Conservation (phyloP, 2,329 filamentous ascomycete genomes). For the Pseudogymnoascus sp. region DNA sequence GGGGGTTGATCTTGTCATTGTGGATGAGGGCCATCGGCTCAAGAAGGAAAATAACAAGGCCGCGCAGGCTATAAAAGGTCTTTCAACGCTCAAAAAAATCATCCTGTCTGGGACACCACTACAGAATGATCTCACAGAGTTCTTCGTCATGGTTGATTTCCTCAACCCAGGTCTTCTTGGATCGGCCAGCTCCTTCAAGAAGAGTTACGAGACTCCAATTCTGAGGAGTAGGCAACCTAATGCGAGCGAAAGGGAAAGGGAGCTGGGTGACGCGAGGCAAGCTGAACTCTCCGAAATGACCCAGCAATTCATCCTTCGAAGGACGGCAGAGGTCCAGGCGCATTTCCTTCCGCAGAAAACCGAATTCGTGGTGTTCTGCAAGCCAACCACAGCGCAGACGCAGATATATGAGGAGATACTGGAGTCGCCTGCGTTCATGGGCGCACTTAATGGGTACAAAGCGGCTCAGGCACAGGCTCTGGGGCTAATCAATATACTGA, state of each 20-base stretch:
- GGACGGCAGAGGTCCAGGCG: slow-evolving; percentile 87
- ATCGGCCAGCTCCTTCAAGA: slow-evolving; percentile 84
- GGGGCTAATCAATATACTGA: slow-evolving; percentile 62
- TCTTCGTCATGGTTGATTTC: slow-evolving; percentile 93
- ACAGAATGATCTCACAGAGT: slow-evolving; percentile 89
- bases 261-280: slow-evolving; percentile 64
- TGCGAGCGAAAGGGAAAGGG: slow-evolving; percentile 58
- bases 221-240: slow-evolving; percentile 52
- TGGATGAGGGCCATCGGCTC: slow-evolving; percentile 93
- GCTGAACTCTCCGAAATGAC: slow-evolving; percentile 83
- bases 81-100: slow-evolving; percentile 45
- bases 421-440: slow-evolving; percentile 52
- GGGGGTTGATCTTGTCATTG: slow-evolving; percentile 78
- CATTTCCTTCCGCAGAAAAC: slow-evolving; percentile 84
- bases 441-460: slow-evolving; percentile 51
- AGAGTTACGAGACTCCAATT: slow-evolving; percentile 87
- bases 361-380: slow-evolving; percentile 91
- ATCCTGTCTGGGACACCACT: slow-evolving; percentile 68
- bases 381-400: slow-evolving; percentile 80
- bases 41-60: slow-evolving; percentile 94
- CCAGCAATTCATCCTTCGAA: slow-evolving; percentile 79
- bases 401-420: slow-evolving; percentile 70
- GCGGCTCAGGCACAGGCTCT: slow-evolving; percentile 43
- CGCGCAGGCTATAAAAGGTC: slow-evolving; percentile 78
- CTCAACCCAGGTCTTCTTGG: slow-evolving; percentile 88